Base-by-base conservation (phyloP, 2,329 filamentous ascomycete species). In the Niveomyces coronatus region DNA sequence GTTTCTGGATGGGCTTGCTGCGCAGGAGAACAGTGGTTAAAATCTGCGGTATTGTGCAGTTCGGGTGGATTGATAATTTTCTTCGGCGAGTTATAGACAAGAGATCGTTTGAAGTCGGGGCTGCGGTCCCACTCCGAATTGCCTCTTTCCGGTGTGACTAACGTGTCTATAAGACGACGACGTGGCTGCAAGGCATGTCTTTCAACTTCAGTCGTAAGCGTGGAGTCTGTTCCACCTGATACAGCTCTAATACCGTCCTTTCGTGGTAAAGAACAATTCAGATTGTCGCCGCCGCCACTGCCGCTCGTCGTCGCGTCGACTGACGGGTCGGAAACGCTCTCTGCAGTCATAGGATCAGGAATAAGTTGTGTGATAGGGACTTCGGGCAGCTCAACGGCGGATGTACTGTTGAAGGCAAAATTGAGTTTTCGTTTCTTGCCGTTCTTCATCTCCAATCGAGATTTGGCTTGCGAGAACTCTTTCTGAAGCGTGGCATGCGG, bases 111-210 rank as follows among this genome's bases (percentile, higher is more conserved):
- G 40, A 32, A 28, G 45, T 46, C 57, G 42, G 41, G 52, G 41
- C 48, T 51, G 10, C 5, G 18, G 24, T 17, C 37, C 40, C 39
- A 56, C 17, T 53, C 56, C 3, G 52, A 49, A 36, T 52, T 60
- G 6, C 58, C 54, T 11, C 57, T 53, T 23, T 51, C 57, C 45
- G 67, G 65, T 1, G 58, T 61, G 6, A 54, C 57, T 15, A 68
- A 46, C 1, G 61, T 51, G 48, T 68, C 65, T 22, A 68, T 68
- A 28, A 68, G 45, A 15, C 65, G 59, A 22, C 41, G 41, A 9
- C 20, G 32, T 16, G 39, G 33, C 10, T 16, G 27, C 13, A 20
- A 9, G 10, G 9, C 16, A 13, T 9, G 14, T 5, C 15, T 11
- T 10, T 35, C 19, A 13, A 24, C 7, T 24, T 7, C 11, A 24